These are phyloP conservation scores for Pseudopithomyces chartarum DNA, from an alignment of 2,329 filamentous ascomycete genomes.

Conservation along the genomic window DNA sequence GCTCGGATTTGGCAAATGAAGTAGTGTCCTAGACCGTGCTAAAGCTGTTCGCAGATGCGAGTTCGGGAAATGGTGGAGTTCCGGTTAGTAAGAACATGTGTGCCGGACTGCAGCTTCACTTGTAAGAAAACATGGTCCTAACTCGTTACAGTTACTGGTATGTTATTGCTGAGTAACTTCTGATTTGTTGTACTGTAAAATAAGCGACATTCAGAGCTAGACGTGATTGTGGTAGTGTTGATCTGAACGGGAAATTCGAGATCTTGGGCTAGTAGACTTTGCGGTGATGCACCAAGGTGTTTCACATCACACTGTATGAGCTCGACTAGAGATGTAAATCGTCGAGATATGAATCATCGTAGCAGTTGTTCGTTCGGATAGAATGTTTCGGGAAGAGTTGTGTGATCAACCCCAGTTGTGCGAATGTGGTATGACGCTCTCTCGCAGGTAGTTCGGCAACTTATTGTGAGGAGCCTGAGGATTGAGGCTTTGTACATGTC, in stretches of 20 bases:
- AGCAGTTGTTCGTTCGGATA: too few species aligned
- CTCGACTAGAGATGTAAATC: neutral
- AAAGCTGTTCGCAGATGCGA: neutral
- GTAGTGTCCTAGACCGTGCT: neutral
- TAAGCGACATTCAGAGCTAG: neutral
- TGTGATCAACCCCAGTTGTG: neutral
- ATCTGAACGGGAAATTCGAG: neutral
- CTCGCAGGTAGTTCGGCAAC: neutral
- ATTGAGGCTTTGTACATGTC: neutral
- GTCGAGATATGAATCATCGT: too few species aligned
- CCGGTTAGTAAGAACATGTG: neutral
- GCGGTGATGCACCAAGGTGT: neutral
- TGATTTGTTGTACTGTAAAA: neutral
- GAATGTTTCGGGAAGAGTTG: too few species aligned
- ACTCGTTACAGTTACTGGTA: neutral
- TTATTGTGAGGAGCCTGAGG: neutral
- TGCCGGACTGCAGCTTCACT: neutral
- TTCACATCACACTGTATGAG: neutral
- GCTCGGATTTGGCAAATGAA: neutral
- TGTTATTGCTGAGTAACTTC: neutral
- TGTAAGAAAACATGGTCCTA: neutral
- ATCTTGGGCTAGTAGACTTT: neutral
- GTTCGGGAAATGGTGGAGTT: constrained; percentile 4
- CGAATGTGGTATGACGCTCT: neutral
- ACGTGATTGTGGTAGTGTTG: neutral